Conservation (phyloP, 805 yeast species). For the Myxozyma geophila region DNA sequence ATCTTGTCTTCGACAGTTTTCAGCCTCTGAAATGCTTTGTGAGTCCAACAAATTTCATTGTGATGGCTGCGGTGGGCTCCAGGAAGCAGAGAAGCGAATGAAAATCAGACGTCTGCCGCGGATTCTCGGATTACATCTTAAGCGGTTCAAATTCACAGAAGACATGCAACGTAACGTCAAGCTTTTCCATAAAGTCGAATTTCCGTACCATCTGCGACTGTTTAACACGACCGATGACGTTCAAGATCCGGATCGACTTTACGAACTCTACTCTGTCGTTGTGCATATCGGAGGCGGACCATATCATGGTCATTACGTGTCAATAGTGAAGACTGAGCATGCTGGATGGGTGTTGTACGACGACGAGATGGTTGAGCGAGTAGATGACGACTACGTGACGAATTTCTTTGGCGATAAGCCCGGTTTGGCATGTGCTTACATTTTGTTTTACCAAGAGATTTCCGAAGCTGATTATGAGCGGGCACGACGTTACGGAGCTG, state of each 20-base stretch:
- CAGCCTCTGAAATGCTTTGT: constrained; percentile 81
- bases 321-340: constrained; percentile 76
- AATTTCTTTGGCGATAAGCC: constrained; percentile 87
- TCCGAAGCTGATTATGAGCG: constrained; percentile 27
- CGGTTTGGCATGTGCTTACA: constrained; percentile 90
- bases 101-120: constrained; percentile 81
- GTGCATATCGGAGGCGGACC: constrained; percentile 98
- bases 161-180: constrained; percentile 79
- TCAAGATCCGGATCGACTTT: constrained; percentile 60
- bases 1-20: constrained; percentile 77
- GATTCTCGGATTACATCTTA: constrained; percentile 79
- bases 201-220: constrained; percentile 73
- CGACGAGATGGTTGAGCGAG: constrained; percentile 91
- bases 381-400: constrained; percentile 80
- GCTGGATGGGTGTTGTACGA: constrained; percentile 92
- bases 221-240: constrained; percentile 65
- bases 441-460: constrained; percentile 68
- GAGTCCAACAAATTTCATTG: constrained; percentile 93
- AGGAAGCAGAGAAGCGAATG: constrained; percentile 92
- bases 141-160: constrained; percentile 91
- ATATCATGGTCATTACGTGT: constrained; percentile 94
- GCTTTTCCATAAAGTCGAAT: constrained; percentile 80
- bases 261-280: constrained; percentile 85
- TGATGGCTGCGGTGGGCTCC: constrained; percentile 85
- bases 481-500: constrained; percentile 27